Percentiles rank a stretch among this genome's conserved stretches.
Evolutionary conservation across 768 basidiomycete species (phyloP).

Genomic region (Mycena vulgaris): DNA sequence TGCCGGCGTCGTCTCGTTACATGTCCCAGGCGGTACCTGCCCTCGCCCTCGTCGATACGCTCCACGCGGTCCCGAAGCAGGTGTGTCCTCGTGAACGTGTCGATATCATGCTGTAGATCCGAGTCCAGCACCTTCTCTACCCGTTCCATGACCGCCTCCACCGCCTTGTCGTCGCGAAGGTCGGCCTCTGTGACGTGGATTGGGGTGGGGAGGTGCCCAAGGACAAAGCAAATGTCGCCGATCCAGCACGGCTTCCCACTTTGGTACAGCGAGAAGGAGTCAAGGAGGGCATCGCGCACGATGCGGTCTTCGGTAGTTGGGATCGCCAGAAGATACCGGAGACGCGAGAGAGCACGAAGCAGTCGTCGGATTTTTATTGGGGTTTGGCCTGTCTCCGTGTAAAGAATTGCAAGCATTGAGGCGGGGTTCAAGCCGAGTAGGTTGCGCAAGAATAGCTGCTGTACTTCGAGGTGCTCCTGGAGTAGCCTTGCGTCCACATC

Average conservation of each 20-base stretch:
- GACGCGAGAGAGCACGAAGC: conserved; percentile 3
- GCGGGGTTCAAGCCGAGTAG: conserved; percentile 18
- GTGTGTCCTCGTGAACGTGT: conserved; percentile 1
- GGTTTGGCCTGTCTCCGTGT: conserved; percentile 22
- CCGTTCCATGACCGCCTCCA: background rate
- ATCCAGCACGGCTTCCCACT: conserved; percentile 11
- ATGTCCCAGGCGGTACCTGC: background rate
- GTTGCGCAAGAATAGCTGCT: conserved; percentile 19
- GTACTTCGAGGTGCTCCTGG: background rate
- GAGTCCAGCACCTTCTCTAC: background rate
- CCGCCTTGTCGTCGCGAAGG: background rate
- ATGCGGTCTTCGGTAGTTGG: background rate
- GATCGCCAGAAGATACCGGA: background rate
- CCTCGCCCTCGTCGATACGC: background rate
- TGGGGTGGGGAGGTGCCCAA: background rate
- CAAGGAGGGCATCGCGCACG: background rate
- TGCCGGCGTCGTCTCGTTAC: conserved; percentile 8
- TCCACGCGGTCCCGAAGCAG: conserved; percentile 2
- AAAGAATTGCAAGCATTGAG: conserved; percentile 17
- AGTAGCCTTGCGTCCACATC: conserved; percentile 13
- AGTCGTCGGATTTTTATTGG: conserved; percentile 7
- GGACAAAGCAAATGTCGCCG: background rate
- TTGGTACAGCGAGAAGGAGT: conserved; percentile 8
- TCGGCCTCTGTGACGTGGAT: background rate
- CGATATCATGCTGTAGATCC: conserved; percentile 9